Percentiles rank a stretch among this genome's conserved stretches.
phyloP scores from a whole-genome alignment of 148 eudicot genomes.

The Arbutus unedo region DNA sequence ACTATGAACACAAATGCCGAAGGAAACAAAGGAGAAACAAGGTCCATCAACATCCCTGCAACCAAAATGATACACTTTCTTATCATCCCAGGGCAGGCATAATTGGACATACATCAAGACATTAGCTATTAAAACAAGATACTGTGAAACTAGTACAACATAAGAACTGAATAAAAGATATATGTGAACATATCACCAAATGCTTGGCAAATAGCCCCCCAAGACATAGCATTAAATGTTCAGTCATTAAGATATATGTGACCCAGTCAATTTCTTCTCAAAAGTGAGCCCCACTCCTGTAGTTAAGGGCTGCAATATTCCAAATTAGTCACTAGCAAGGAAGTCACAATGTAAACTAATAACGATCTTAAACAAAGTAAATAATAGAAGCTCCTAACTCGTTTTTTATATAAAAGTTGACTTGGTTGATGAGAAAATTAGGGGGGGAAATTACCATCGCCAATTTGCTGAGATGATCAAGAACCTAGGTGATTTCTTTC shows the following conservation, averaged over 20 bases:
- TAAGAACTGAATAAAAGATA: neutral
- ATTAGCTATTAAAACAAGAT: neutral
- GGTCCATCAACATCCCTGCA: slow-evolving; percentile 99
- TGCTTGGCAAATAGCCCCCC: neutral
- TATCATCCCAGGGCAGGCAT: neutral
- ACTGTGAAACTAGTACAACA: neutral
- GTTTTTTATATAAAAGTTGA: neutral
- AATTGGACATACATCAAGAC: slow-evolving; percentile 12
- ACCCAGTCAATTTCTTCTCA: neutral
- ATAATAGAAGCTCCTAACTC: neutral
- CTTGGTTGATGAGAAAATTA: neutral
- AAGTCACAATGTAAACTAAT: neutral
- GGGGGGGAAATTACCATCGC: neutral
- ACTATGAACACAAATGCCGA: slow-evolving; percentile 88
- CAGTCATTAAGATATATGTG: neutral
- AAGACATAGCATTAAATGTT: neutral
- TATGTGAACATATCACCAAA: neutral
- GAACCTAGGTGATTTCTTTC: neutral
- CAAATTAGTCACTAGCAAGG: neutral
- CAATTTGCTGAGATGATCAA: neutral
- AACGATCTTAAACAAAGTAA: neutral
- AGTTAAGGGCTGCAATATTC: neutral
- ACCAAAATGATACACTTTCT: slow-evolving; percentile 11
- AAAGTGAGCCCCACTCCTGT: neutral
- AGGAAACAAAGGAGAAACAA: slow-evolving; percentile 92